Evolutionary conservation across 176 grass and related monocot genomes (phyloP), one percentile per base, ranked within the genome.

Genomic region (Canna indica): DNA sequence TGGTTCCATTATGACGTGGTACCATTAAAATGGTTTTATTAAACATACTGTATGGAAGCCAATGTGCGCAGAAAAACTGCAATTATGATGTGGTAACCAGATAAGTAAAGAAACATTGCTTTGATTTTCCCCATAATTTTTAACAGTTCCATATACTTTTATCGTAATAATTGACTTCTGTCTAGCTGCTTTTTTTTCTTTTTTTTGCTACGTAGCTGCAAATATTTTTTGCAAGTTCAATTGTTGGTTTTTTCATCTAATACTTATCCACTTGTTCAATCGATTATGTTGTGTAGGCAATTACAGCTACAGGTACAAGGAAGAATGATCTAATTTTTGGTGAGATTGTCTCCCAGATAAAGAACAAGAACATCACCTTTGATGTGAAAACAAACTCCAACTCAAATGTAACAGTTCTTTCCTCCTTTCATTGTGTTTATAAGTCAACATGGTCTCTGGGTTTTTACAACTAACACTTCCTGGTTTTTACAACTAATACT

Each of bases 361-460:
- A 96, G 85, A 89, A 96, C 71, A 91, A 89, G 15, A 85, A 81
- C 63, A 62, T 91, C 33, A 91, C 88, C 5, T 57, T 96, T 62
- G 88, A 96, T 89, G 79, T 96, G 78, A 96, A 96, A 79, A 83
- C 85, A 75, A 96, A 89, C 74, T 96, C 92, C 24, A 76, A 63
- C 41, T 96, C 90, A 70, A 95, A 76, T 83, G 88, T 96, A 91
- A 42, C 0, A 17, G 10, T 41, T 25, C 36, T 39, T 69, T 47
- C 57, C 42, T 54, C 22, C 46, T 70, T 26, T 7, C 0, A 7
- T 20, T 22, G 15, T 52, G 47, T 52, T 20, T 52, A 52, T 52
- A 18, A 20, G 18, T 50, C 18, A 50, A 8, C 50, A 25, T 50
- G 47, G 16, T 50, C 50, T n/a, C 22, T n/a, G n/a, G 50, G 50